Evolutionary conservation across 2,329 filamentous ascomycete genomes (phyloP).

Genomic region (Apiospora marii): DNA sequence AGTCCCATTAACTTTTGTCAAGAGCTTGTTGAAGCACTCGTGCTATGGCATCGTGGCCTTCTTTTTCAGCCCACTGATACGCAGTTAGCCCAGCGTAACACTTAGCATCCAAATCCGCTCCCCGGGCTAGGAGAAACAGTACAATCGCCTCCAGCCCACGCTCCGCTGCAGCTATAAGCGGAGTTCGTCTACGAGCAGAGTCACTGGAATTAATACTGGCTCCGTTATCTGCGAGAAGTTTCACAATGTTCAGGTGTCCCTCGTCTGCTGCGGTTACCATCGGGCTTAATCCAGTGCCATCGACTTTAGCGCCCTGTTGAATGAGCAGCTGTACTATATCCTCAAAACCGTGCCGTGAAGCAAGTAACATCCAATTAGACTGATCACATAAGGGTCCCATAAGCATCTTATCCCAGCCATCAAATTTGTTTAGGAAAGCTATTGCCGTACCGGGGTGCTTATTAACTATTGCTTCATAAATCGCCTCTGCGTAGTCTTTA

Average conservation of each 20-base stretch:
- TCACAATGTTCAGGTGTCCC: background rate
- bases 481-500: too few relatives aligned
- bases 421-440: too few relatives aligned
- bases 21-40: too few relatives aligned
- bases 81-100: background rate
- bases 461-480: too few relatives aligned
- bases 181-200: background rate
- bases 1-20: too few relatives aligned
- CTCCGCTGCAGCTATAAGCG: background rate
- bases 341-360: too few relatives aligned
- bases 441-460: too few relatives aligned
- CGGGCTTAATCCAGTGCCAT: background rate
- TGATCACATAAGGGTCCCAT: too few relatives aligned
- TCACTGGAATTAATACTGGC: background rate
- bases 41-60: too few relatives aligned
- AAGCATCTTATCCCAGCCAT: too few relatives aligned
- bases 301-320: background rate
- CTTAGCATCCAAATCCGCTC: background rate
- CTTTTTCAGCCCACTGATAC: too few relatives aligned
- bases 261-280: background rate
- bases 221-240: background rate
- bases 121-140: background rate
- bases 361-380: too few relatives aligned
- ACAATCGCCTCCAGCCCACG: background rate
- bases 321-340: background rate